Evolutionary conservation across 805 yeast genomes (phyloP).

Genomic region (Diddensiella santjacobensis): DNA sequence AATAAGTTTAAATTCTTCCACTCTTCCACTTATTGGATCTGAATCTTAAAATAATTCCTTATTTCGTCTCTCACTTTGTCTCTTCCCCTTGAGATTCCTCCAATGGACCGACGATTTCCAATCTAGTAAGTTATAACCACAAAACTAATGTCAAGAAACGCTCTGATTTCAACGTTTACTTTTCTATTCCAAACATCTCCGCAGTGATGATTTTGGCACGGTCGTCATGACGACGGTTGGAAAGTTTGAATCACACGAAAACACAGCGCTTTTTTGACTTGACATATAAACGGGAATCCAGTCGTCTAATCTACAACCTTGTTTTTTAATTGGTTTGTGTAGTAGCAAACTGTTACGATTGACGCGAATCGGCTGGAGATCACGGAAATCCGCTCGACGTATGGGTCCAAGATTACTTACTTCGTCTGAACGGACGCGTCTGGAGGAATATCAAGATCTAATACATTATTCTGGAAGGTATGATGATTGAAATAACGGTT

Average conservation of each 20-base stretch:
- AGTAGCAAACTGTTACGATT: neutral
- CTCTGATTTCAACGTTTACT: no score
- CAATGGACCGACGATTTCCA: no score
- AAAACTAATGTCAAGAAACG: no score
- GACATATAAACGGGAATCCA: neutral
- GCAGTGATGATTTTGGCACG: neutral
- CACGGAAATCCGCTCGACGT: neutral
- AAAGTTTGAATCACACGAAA: neutral
- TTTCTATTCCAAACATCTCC: no score
- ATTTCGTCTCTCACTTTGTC: neutral
- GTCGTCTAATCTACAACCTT: neutral
- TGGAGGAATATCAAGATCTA: slow-evolving; percentile 86
- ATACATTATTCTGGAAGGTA: slow-evolving; percentile 86
- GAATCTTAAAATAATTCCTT: no score
- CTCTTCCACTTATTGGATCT: neutral
- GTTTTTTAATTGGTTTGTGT: no score
- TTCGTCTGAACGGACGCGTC: slow-evolving; percentile 78
- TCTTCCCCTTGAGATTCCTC: no score
- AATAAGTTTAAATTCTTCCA: no score
- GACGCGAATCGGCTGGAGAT: neutral
- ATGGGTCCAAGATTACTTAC: slow-evolving; percentile 58
- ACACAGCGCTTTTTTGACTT: neutral
- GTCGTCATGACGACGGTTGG: neutral
- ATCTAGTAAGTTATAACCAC: no score
- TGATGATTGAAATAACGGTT: no score